A percentile compares a stretch with the other conserved stretches of the same genome.
phyloP scores from a whole-genome alignment of 331 rosid species.

The Quercus tomentella region DNA sequence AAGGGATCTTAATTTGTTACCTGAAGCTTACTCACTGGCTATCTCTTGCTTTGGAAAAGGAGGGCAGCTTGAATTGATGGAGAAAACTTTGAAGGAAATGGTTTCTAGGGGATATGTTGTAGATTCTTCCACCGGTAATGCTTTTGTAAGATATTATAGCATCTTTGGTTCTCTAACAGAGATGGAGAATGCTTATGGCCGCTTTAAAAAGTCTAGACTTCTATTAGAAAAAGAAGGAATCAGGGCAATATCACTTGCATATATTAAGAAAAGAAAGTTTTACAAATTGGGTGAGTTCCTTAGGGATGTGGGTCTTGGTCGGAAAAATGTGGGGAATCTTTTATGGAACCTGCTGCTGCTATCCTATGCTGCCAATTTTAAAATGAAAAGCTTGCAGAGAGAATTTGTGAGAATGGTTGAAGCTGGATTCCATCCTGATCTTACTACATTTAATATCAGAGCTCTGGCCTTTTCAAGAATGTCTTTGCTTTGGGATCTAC shows the following conservation, averaged over 20 bases:
- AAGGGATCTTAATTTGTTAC: constrained; percentile 43
- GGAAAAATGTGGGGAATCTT: constrained; percentile 72
- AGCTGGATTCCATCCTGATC: constrained; percentile 66
- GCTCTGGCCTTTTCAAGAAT: constrained; percentile 83
- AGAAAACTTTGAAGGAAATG: constrained; percentile 51
- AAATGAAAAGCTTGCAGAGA: constrained; percentile 85
- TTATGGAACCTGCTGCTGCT: constrained; percentile 79
- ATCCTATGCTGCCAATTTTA: constrained; percentile 81
- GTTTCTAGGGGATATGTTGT: constrained; percentile 47
- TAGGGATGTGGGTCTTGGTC: constrained; percentile 68
- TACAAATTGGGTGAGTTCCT: constrained; percentile 70
- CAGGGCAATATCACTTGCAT: constrained; percentile 60
- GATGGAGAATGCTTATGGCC: constrained; percentile 67
- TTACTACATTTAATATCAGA: constrained; percentile 75
- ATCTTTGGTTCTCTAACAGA: constrained; percentile 62
- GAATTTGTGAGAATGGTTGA: constrained; percentile 77
- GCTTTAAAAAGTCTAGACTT: constrained; percentile 59
- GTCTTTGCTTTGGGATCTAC: constrained; percentile 89
- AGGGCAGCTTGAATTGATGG: constrained; percentile 78
- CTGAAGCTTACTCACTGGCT: constrained; percentile 63
- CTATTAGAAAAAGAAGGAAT: constrained; percentile 55
- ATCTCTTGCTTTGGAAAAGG: constrained; percentile 68
- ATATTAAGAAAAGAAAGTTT: constrained; percentile 48
- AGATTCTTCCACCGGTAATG: constrained; percentile 49
- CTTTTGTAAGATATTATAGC: constrained; percentile 47